Percentiles rank a stretch among this genome's conserved stretches.
These are phyloP conservation scores for Posidonia oceanica DNA, from an alignment of 116 monocot species.

Conservation along the genomic window DNA sequence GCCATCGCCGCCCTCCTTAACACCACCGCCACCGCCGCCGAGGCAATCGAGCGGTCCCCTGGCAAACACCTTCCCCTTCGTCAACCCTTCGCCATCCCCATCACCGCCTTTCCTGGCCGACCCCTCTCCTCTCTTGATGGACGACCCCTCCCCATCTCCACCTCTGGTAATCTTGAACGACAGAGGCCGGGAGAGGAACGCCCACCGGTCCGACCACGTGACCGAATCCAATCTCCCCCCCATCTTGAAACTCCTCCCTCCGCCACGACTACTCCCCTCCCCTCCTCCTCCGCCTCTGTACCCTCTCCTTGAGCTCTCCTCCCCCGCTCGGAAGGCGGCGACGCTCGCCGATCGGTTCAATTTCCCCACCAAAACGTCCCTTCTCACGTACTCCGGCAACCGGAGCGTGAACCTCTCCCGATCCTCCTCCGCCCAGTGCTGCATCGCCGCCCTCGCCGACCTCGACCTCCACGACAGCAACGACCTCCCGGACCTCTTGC, in stretches of 20 bases:
- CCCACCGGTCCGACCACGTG: slow-evolving; percentile 15
- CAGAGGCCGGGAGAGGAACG: slow-evolving; percentile 12
- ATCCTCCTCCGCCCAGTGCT: slow-evolving; percentile 19
- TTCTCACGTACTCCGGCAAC: slow-evolving; percentile 32
- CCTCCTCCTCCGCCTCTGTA: slow-evolving; percentile 7
- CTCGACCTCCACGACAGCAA: slow-evolving; percentile 2
- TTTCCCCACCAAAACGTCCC: slow-evolving; percentile 26
- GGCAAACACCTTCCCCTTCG: slow-evolving; percentile 1
- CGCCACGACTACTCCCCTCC: slow-evolving; percentile 5
- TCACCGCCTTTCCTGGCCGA: background rate
- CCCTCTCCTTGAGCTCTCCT: slow-evolving; percentile 8
- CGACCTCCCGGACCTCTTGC: background rate
- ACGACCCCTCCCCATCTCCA: slow-evolving; percentile 6
- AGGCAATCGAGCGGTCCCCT: slow-evolving; percentile 7
- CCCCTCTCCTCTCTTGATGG: slow-evolving; percentile 4
- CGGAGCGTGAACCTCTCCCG: slow-evolving; percentile 45
- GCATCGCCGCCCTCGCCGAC: slow-evolving; percentile 8
- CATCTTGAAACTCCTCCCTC: slow-evolving; percentile 16
- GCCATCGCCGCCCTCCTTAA: background rate
- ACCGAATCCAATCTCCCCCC: slow-evolving; percentile 9
- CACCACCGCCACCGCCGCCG: background rate
- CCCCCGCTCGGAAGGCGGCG: background rate
- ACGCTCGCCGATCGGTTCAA: slow-evolving; percentile 25
- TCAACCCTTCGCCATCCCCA: background rate
- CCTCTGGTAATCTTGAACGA: slow-evolving; percentile 5